Evolutionary conservation across 306 rosid species (phyloP).

Genomic region (Medicago ruthenica): DNA sequence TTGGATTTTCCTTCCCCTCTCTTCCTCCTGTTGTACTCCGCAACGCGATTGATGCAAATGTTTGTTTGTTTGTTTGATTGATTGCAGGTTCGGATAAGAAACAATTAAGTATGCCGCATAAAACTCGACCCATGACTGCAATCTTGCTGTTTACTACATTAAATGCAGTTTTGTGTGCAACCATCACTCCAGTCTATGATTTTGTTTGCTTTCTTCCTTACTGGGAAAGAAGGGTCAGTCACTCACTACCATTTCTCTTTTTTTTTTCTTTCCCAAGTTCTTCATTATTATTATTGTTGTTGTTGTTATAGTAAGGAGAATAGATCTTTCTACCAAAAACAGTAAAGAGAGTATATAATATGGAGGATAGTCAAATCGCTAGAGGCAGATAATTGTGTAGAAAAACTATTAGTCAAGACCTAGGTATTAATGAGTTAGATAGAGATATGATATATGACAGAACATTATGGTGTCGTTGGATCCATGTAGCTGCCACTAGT

Average conservation of each 20-base stretch:
- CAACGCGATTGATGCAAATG: not conserved
- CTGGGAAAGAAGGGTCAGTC: conserved; percentile 72
- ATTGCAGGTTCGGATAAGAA: conserved; percentile 40
- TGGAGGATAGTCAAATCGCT: no score
- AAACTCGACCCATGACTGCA: conserved; percentile 78
- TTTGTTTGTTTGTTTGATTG: not conserved
- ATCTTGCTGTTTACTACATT: conserved; percentile 74
- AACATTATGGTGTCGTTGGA: no score
- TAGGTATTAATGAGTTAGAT: not conserved
- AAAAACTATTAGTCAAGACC: not conserved
- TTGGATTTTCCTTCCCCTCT: not conserved
- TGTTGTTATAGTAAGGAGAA: no score
- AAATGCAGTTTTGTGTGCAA: conserved; percentile 64
- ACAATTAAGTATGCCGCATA: conserved; percentile 61
- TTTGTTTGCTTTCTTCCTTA: conserved; percentile 83
- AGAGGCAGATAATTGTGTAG: no score
- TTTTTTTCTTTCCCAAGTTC: not conserved
- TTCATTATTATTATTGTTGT: no score
- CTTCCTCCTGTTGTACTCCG: not conserved
- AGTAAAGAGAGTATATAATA: no score
- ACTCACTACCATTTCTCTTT: not conserved
- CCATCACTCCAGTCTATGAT: conserved; percentile 77
- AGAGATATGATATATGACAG: not conserved
- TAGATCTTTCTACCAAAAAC: not conserved
- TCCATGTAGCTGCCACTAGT: no score